phyloP scores from a whole-genome alignment of 331 rosid species.

The Acacia concinna region DNA sequence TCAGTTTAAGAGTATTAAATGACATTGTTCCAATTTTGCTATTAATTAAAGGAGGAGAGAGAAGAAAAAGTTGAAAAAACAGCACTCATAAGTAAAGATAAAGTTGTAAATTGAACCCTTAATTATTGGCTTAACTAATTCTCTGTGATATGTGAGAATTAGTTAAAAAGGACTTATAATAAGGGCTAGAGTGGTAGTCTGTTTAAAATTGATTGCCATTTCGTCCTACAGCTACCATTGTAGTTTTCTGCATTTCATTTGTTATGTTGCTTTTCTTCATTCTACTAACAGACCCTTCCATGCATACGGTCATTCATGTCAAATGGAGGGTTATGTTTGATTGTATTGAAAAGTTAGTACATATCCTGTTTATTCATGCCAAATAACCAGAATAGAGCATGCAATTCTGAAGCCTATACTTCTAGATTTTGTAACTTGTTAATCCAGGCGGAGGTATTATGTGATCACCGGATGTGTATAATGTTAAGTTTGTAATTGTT shows the following conservation, averaged over 20 bases:
- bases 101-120: no score
- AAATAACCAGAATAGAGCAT: not conserved
- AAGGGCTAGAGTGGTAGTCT: no score
- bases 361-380: not conserved
- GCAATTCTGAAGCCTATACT: not conserved
- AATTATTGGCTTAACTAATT: no score
- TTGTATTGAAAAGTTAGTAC: not conserved
- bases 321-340: not conserved
- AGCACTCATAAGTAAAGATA: no score
- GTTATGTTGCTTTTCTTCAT: not conserved
- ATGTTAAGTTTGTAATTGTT: not conserved
- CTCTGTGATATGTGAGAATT: no score
- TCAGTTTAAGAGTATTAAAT: no score
- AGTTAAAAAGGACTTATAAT: no score
- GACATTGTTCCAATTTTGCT: no score
- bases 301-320: slow-evolving; percentile 16
- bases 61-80: no score
- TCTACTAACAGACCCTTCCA: not conserved
- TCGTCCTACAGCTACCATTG: slow-evolving; percentile 7
- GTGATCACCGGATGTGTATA: not conserved
- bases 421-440: slow-evolving; percentile 1
- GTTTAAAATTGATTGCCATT: not conserved
- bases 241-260: slow-evolving; percentile 3
- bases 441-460: not conserved
- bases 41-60: no score